A percentile compares a stretch with the other conserved stretches of the same genome.
Evolutionary conservation across 345 rosid genomes (phyloP).

Genomic region (Eucalyptus brandiana): DNA sequence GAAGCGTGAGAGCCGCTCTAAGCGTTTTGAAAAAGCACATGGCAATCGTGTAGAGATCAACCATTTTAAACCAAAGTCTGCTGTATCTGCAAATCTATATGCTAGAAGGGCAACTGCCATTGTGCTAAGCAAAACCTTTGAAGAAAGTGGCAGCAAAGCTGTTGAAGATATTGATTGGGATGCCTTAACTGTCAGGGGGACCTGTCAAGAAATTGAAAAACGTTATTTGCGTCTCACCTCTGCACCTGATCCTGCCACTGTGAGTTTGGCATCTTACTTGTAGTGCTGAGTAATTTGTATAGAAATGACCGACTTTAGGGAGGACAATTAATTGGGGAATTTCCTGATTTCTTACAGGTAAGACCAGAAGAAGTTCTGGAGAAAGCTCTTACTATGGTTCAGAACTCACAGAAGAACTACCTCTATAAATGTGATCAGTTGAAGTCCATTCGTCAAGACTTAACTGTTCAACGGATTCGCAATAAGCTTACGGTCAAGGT

Average conservation of each 20-base stretch:
- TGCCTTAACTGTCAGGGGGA: slow-evolving; percentile 90
- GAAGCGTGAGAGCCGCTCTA: slow-evolving; percentile 89
- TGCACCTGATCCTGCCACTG: slow-evolving; percentile 96
- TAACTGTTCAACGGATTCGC: slow-evolving; percentile 87
- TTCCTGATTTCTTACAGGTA: slow-evolving; percentile 38
- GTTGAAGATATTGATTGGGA: slow-evolving; percentile 99
- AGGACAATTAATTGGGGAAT: not conserved
- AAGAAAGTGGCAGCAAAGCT: slow-evolving; percentile 70
- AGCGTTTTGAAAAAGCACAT: slow-evolving; percentile 78
- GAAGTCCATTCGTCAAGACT: slow-evolving; percentile 98
- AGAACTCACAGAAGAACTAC: slow-evolving; percentile 81
- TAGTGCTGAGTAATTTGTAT: not conserved
- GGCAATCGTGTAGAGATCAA: slow-evolving; percentile 47
- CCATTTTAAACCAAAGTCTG: slow-evolving; percentile 47
- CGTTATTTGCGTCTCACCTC: slow-evolving; percentile 98
- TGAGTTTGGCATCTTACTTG: slow-evolving; percentile 23
- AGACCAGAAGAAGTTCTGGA: slow-evolving; percentile 97
- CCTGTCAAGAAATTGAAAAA: slow-evolving; percentile 93
- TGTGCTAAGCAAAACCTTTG: slow-evolving; percentile 62
- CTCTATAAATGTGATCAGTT: slow-evolving; percentile 94
- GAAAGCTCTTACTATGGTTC: slow-evolving; percentile 79
- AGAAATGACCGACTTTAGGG: not conserved
- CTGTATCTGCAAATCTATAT: slow-evolving; percentile 53
- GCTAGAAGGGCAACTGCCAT: slow-evolving; percentile 66
- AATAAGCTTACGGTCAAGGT: slow-evolving; percentile 89